Percentiles rank a stretch among this genome's conserved stretches.
phyloP scores from a whole-genome alignment of 2,329 filamentous ascomycete species.

The Paecilomyces dactylethromorphus region DNA sequence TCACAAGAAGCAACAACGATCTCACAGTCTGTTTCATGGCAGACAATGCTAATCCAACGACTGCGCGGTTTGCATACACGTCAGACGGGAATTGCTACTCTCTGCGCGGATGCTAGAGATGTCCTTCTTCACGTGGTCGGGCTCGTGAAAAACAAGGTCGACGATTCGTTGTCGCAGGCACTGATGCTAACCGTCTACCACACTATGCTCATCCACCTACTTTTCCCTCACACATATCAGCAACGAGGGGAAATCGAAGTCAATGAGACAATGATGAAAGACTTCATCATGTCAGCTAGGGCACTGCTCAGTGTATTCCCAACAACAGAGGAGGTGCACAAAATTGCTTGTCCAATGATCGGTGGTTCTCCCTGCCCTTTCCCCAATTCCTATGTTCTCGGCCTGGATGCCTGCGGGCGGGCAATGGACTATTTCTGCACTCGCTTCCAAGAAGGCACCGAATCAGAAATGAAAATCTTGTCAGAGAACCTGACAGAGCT shows the following conservation, averaged over 20 bases:
- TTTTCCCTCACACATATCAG: constrained; percentile 7
- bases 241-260: background rate
- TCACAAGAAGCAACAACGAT: background rate
- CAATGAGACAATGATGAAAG: constrained; percentile 4
- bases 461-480: background rate
- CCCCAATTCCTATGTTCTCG: constrained; percentile 6
- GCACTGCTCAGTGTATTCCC: constrained; percentile 5
- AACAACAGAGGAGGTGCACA: background rate
- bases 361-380: background rate
- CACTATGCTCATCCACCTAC: constrained; percentile 10
- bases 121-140: constrained; percentile 6
- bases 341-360: constrained; percentile 4
- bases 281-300: constrained; percentile 6
- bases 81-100: constrained; percentile 3
- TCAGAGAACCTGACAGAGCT: background rate
- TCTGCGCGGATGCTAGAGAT: constrained; percentile 8
- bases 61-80: constrained; percentile 3
- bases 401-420: constrained; percentile 10
- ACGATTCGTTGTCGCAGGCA: constrained; percentile 5
- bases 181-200: constrained; percentile 9
- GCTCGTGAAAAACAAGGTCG: constrained; percentile 2
- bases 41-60: constrained; percentile 6
- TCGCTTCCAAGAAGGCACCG: background rate
- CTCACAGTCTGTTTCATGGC: constrained; percentile 3
- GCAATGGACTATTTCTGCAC: constrained; percentile 7